Evolutionary conservation across 2,329 filamentous ascomycete genomes (phyloP).

Genomic region (Venturia carpophila): DNA sequence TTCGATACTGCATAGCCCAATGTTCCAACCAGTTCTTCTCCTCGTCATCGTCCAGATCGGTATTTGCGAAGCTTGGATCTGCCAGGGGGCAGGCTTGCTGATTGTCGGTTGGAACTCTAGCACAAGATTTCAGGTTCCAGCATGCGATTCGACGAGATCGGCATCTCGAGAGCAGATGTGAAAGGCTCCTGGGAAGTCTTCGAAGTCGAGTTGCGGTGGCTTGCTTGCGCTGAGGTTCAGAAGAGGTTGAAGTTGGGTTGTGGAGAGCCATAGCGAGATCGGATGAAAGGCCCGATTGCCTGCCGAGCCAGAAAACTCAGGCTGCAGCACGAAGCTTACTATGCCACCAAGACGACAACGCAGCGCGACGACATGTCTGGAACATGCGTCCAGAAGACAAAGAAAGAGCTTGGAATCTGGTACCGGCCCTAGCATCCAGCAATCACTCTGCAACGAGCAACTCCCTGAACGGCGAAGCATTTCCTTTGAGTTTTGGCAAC

Average conservation of each 20-base stretch:
- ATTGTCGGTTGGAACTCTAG: not conserved
- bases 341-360: not conserved
- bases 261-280: not conserved
- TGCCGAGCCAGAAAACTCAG: not conserved
- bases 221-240: not conserved
- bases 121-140: not conserved
- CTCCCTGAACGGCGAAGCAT: too few relatives aligned
- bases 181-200: not conserved
- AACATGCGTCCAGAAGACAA: not conserved
- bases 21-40: too few relatives aligned
- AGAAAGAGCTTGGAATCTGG: conserved; percentile 3
- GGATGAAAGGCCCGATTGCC: conserved; percentile 5
- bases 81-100: not conserved
- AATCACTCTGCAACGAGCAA: not conserved
- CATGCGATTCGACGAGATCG: not conserved
- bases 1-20: not conserved
- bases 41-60: not conserved
- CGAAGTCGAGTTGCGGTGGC: not conserved
- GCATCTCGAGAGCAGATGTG: not conserved
- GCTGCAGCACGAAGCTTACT: too few relatives aligned
- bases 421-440: not conserved
- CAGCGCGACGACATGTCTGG: not conserved
- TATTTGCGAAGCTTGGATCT: not conserved
- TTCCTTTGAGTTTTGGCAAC: too few relatives aligned
- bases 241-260: conserved; percentile 2